Evolutionary conservation across 805 yeast species (phyloP).

Genomic region (Suhomyces pyralidae): DNA sequence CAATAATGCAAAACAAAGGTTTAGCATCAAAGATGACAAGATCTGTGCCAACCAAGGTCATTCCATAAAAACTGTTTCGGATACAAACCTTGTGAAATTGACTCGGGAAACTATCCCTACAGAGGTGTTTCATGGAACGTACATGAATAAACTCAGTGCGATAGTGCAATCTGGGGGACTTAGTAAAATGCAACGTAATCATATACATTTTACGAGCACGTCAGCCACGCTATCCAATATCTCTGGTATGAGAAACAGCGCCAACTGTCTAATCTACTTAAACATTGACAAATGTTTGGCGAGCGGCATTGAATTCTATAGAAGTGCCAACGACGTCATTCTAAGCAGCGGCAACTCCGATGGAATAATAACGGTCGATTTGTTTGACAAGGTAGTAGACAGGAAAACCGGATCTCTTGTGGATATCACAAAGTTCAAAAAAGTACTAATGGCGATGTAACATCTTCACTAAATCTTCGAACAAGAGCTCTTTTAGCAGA

Average conservation of each 20-base stretch:
- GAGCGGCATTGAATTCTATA: conserved; percentile 49
- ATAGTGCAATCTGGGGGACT: conserved; percentile 59
- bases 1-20: conserved; percentile 69
- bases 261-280: conserved; percentile 60
- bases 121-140: conserved; percentile 80
- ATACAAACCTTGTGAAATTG: conserved; percentile 38
- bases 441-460: not conserved
- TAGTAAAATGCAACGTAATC: conserved; percentile 70
- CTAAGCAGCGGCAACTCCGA: conserved; percentile 57
- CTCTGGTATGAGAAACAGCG: conserved; percentile 69
- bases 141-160: conserved; percentile 38
- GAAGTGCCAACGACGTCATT: conserved; percentile 73
- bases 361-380: conserved; percentile 49
- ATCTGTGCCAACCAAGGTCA: conserved; percentile 97
- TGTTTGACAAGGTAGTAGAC: conserved; percentile 33
- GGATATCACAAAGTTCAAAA: not conserved
- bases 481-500: not conserved
- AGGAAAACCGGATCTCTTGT: conserved; percentile 3
- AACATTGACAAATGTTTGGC: conserved; percentile 49
- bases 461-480: not conserved
- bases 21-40: conserved; percentile 40
- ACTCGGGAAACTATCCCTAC: conserved; percentile 45
- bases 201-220: conserved; percentile 75
- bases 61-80: conserved; percentile 50
- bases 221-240: conserved; percentile 46